Base-by-base conservation (phyloP, 441 rosid genomes). In the Erodium texanum region DNA sequence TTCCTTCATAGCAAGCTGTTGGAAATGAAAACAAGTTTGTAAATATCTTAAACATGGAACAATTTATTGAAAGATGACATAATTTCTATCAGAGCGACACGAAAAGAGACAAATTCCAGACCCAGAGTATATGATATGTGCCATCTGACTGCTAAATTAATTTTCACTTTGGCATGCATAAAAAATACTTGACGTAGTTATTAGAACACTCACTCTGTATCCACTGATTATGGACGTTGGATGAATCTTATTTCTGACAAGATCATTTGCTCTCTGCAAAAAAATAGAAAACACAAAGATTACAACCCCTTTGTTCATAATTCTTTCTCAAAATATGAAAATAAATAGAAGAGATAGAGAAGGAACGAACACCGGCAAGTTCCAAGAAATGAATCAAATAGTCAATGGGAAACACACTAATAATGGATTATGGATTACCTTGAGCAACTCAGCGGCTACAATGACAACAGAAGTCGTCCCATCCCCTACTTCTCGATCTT, bases 1-100 rank as follows among this genome's bases (percentile, higher is more conserved):
- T 82, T 94, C 99, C 74, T 96, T 92, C 99, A 94, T 94, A 1
- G 99, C 99, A 76, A 94, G 92, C 97, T 94, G 92, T 61, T 23
- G 48, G 67, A 43, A 66, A 38, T 76, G 34, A 36, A 69, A 70
- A 50, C 58, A 50, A 50, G 19, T 15, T 50, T n/a, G 20, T 50
- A 50, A 50, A 50, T 50, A 50, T 50, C 58, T 16, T 9, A 50
- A 4, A n/a, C 19, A 50, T 50, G 19, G 58, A 18, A 50, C 7
- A 50, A 50, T 50, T 50, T n/a, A 50, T 15, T 50, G 0, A 18
- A 18, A 3, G 19, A 50, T 50, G 19, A 50, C 19, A 19, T 4
- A 3, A 50, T 50, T 50, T 50, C 19, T 50, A 50, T 50, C 58
- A 9, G 16, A 50, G 12, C 16, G 6, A 50, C n/a, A 5, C 58